Base-by-base conservation (phyloP, 345 rosid species). In the Salix udensis region DNA sequence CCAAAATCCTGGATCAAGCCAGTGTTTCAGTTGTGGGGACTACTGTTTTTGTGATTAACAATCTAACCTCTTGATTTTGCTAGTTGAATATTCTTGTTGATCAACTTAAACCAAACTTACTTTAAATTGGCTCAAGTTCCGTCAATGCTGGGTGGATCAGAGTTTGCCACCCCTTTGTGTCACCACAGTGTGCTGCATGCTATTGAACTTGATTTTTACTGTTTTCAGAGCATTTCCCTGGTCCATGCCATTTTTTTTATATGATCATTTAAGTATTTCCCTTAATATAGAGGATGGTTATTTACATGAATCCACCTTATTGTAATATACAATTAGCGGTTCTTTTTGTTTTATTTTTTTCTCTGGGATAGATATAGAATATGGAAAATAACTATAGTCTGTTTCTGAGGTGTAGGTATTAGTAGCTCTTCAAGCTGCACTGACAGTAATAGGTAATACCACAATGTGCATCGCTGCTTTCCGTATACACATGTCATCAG, bases 401-500 rank as follows among this genome's bases (percentile, higher is more conserved):
- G 4, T 67, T 19, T 36, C 16, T 73, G 65, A 73, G 36, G 68
- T 77, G 69, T 74, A 90, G 94, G 94, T 92, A 42, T 74, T 91
- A 85, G 94, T 94, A 55, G 97, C 91, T 75, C 86, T 92, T 80
- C 98, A 92, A 80, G 97, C 88, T 48, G 96, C 92, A 8, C 67
- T 95, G 69, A 95, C 98, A 8, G 92, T 88, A n/a, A 73, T 91
- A 16, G 98, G 99, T 65, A 93, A 93, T 73, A 85, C 86, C 28
- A 93, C 97, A 28, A 80, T 95, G 90, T 90, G 96, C 72, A 77
- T 90, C 58, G 98, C 94, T 53, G 98, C 98, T 75, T 93, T 62
- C 84, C 91, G 93, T 50, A 91, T 93, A 76, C 87, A 81, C 88
- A 89, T 85, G 82, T 82, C 84, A 23, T 64, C 84, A 31, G 86